A percentile compares a stretch with the other conserved stretches of the same genome.
These are phyloP conservation scores for Hordeum pubiflorum DNA, from an alignment of 202 grass and related monocot species.

Conservation along the genomic window DNA sequence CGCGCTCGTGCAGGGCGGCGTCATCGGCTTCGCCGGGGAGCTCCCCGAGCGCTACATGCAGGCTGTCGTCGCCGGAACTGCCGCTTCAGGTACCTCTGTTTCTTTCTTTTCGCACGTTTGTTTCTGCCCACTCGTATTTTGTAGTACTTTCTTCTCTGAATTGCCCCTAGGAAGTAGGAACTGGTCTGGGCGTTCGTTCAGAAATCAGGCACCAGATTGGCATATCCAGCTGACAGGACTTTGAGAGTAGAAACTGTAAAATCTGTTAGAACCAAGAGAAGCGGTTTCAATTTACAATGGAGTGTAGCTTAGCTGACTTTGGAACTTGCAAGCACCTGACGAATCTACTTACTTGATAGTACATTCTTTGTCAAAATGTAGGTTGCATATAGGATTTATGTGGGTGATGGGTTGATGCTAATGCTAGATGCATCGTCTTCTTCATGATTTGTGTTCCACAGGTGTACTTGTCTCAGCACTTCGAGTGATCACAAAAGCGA, in stretches of 20 bases:
- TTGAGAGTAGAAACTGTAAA: background rate
- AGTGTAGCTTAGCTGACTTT: background rate
- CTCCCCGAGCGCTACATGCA: slow-evolving; percentile 91
- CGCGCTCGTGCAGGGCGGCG: slow-evolving; percentile 75
- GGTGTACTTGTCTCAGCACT: slow-evolving; percentile 84
- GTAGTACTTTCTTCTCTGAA: background rate
- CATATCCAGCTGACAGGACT: background rate
- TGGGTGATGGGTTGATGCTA: background rate
- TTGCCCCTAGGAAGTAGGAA: background rate
- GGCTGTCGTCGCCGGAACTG: slow-evolving; percentile 69
- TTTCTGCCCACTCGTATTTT: background rate
- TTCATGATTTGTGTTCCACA: slow-evolving; percentile 33
- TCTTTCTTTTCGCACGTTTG: background rate
- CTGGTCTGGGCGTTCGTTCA: background rate
- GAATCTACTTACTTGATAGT: background rate
- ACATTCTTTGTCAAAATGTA: background rate
- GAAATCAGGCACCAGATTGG: background rate
- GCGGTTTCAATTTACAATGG: background rate
- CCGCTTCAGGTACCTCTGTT: slow-evolving; percentile 42
- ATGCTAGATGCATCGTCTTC: background rate
- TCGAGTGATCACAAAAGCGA: slow-evolving; percentile 71
- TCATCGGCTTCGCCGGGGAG: slow-evolving; percentile 78
- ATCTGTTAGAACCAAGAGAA: background rate
- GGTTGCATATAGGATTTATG: background rate
- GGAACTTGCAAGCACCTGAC: background rate